Evolutionary conservation across 257 asterid genomes (phyloP).

Genomic region (Gentiana straminea): DNA sequence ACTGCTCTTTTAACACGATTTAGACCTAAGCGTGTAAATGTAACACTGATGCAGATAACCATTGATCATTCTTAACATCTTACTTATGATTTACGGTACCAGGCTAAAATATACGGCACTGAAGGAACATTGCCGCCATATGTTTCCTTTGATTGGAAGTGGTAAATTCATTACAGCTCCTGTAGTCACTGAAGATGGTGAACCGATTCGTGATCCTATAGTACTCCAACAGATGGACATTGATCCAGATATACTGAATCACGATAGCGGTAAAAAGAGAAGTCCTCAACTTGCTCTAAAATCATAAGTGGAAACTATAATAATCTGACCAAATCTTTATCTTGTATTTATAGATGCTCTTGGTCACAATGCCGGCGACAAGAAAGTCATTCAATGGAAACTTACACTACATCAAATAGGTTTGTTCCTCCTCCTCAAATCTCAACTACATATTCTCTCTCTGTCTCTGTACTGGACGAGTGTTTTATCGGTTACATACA

Average conservation of each 20-base stretch:
- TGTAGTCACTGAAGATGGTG: constrained; percentile 72
- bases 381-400: constrained; percentile 63
- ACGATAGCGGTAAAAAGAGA: constrained; percentile 17
- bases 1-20: constrained; percentile 1
- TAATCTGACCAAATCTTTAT: neutral
- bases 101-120: constrained; percentile 62
- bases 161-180: constrained; percentile 88
- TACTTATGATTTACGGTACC: constrained; percentile 14
- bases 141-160: constrained; percentile 88
- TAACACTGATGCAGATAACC: neutral
- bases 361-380: constrained; percentile 26
- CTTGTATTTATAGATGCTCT: constrained; percentile 11
- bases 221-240: constrained; percentile 66
- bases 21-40: neutral
- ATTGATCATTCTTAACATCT: no score
- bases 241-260: constrained; percentile 14
- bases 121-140: constrained; percentile 72
- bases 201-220: constrained; percentile 74
- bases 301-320: neutral
- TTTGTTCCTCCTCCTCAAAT: constrained; percentile 18
- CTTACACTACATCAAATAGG: constrained; percentile 65
- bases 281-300: constrained; percentile 2
- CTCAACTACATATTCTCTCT: neutral
- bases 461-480: no score
- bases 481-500: no score